Base-by-base conservation (phyloP, 495 filamentous ascomycete genomes). In the Bombardia bombarda region DNA sequence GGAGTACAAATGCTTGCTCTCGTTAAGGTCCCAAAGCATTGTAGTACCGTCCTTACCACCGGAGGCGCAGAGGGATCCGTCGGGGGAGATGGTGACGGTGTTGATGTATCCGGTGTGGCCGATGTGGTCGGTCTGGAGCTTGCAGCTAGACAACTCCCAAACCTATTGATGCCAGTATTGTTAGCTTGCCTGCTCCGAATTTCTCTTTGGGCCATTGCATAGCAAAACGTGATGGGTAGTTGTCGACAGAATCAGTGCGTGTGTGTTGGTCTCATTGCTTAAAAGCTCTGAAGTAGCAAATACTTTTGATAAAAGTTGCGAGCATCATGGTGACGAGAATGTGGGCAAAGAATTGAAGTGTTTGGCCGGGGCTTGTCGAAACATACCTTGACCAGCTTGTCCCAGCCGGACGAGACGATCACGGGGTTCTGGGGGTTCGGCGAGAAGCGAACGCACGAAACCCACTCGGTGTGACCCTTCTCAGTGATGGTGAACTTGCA, bases 401-500 rank as follows among this genome's bases (percentile, higher is more conserved):
- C 92, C 93, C 92, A 99, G 60, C 89, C 89, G 70, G 84, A 84
- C 66, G 86, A 92, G 66, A 99, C 92, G 69, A 99, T 99, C 63
- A 99, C 92, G 57, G 92, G 90, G 81, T 97, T 97, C 79, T 96
- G 90, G 57, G 92, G 92, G 79, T 99, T 99, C 57, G 92, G 92
- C 78, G 84, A 90, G 86, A 99, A 99, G 64, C 92, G 84, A 48
- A 99, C 92, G 76, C 93, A 97, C 47, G 89, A 95, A 48, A 96
- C 93, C 92, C 92, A 99, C 73, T 99, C 92, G 67, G 87, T 86
- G 75, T 99, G 92, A 61, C 93, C 92, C 82, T 99, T 97, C 61
- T 99, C 92, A 73, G 86, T 92, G 80, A 99, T 97, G 78, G 90
- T 99, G 81, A 80, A 99, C 79, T 99, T 99, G 87, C 92, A 99